A percentile compares a stretch with the other conserved stretches of the same genome.
phyloP scores from a whole-genome alignment of 2,329 filamentous ascomycete species.

The Diaporthe batatas region DNA sequence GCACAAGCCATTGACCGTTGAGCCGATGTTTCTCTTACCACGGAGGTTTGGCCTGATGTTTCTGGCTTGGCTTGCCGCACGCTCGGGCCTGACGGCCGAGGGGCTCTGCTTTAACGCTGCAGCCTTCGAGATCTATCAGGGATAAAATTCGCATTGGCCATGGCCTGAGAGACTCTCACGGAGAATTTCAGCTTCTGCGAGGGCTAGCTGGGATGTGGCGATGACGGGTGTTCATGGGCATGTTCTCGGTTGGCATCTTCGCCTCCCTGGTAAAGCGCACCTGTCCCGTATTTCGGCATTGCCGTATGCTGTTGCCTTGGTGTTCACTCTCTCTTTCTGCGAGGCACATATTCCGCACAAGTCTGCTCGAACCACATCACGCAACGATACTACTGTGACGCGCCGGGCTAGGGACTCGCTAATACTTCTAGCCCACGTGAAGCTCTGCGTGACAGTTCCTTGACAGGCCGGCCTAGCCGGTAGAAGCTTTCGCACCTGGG shows the following conservation, averaged over 20 bases:
- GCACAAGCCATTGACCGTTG: conserved; percentile 20
- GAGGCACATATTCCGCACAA: conserved; percentile 3
- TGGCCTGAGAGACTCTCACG: neutral
- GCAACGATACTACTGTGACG: conserved; percentile 26
- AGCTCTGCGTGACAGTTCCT: conserved; percentile 24
- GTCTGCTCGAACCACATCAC: conserved; percentile 23
- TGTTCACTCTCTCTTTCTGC: neutral
- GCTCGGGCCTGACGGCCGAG: conserved; percentile 18
- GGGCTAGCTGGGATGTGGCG: neutral
- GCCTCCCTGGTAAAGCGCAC: neutral
- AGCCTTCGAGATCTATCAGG: neutral
- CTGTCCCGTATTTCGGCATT: neutral
- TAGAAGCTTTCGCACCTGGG: conserved; percentile 28
- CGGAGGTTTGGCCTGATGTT: conserved; percentile 39
- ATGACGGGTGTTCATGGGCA: neutral
- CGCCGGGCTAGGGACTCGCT: conserved; percentile 10
- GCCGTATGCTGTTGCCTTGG: neutral
- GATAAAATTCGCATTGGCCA: neutral
- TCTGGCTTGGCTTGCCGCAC: conserved; percentile 34
- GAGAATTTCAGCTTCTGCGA: conserved; percentile 12
- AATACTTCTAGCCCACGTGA: conserved; percentile 24
- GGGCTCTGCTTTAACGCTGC: neutral
- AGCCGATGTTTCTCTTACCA: conserved; percentile 33
- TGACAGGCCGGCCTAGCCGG: conserved; percentile 30
- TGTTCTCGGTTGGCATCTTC: neutral